Conservation (phyloP, 352 stramenopile species). For the Thalassiosira livingstoniorum region DNA sequence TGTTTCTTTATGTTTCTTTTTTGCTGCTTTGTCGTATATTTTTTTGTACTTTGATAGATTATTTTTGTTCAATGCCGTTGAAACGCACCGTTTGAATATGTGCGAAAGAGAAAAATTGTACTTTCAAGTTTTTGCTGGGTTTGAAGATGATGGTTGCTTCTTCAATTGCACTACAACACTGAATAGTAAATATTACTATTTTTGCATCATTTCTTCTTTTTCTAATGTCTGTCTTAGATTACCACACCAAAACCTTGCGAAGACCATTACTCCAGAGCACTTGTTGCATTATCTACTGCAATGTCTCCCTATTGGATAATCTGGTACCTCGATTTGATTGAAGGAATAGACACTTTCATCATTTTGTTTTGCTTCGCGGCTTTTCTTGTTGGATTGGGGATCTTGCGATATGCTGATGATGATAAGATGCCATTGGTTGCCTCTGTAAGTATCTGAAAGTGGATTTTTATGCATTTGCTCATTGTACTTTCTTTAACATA, state of each 20-base stretch:
- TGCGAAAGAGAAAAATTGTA: too few species aligned
- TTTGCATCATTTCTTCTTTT: neutral
- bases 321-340: conserved; percentile 27
- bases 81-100: too few species aligned
- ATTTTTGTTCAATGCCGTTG: too few species aligned
- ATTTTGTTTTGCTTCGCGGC: conserved; percentile 16
- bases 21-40: too few species aligned
- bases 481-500: neutral
- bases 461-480: neutral
- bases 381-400: conserved; percentile 24
- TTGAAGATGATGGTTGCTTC: too few species aligned
- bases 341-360: conserved; percentile 2
- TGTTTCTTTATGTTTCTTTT: conserved; percentile 16
- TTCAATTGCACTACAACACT: too few species aligned
- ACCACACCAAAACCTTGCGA: conserved; percentile 60
- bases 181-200: conserved; percentile 5
- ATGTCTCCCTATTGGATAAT: conserved; percentile 58
- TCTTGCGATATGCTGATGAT: conserved; percentile 47
- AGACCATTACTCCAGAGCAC: conserved; percentile 53
- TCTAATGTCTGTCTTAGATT: conserved; percentile 24
- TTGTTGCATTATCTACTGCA: conserved; percentile 46
- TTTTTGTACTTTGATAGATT: too few species aligned
- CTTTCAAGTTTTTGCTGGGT: too few species aligned
- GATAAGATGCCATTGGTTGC: conserved; percentile 53
- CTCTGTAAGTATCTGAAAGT: conserved; percentile 34